Evolutionary conservation across 768 basidiomycete species (phyloP).

Genomic region (Suillus weaverae): DNA sequence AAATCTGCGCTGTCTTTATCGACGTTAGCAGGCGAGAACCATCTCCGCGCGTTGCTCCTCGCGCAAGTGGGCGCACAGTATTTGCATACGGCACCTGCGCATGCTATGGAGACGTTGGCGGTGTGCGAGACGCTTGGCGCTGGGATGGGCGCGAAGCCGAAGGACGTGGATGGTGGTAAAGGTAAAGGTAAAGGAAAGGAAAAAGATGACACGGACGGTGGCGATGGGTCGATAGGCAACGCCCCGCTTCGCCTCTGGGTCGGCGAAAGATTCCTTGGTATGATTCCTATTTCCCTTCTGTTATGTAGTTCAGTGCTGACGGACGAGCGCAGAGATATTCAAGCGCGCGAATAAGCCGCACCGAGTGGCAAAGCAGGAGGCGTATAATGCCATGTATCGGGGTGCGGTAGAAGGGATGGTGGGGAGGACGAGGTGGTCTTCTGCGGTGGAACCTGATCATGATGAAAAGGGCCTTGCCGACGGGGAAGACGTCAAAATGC

Average conservation of each 20-base stretch:
- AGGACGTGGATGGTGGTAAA: constrained; percentile 12
- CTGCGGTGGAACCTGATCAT: not conserved
- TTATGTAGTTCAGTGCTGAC: not conserved
- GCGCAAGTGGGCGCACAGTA: constrained; percentile 72
- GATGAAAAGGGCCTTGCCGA: not conserved
- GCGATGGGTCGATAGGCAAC: constrained; percentile 50
- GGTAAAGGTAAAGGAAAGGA: constrained; percentile 9
- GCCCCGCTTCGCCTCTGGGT: constrained; percentile 70
- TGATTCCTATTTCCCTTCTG: constrained; percentile 20
- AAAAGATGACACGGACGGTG: constrained; percentile 6
- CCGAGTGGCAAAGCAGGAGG: constrained; percentile 46
- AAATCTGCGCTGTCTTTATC: constrained; percentile 60
- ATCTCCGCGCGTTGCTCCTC: constrained; percentile 68
- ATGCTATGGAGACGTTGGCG: constrained; percentile 63
- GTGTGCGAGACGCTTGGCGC: constrained; percentile 71
- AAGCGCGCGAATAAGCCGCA: constrained; percentile 54
- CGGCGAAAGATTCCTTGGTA: constrained; percentile 67
- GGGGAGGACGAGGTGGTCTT: not conserved
- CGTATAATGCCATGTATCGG: constrained; percentile 38
- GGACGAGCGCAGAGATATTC: constrained; percentile 48
- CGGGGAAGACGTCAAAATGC: not conserved
- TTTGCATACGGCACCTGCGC: constrained; percentile 65
- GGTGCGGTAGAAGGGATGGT: constrained; percentile 23
- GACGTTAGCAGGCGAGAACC: constrained; percentile 63
- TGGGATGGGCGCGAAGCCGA: constrained; percentile 53